Base-by-base conservation (phyloP, 1,139 yeast genomes). In the Magnusiomyces paraingens region DNA sequence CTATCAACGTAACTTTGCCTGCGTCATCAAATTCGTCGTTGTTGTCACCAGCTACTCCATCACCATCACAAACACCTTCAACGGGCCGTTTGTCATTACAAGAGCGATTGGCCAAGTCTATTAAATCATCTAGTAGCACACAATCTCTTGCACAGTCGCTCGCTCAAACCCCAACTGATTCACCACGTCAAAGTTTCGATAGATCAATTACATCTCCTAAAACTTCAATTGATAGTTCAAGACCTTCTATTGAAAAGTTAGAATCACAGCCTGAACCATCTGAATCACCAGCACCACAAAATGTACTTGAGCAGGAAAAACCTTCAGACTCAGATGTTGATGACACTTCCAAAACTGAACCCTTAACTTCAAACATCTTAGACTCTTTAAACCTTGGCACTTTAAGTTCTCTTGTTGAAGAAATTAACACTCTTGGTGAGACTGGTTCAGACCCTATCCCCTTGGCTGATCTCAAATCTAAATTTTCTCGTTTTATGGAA, bases 91-190 rank as follows among this genome's bases (percentile, higher is more conserved):
- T 85, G 47, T 79, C 94, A 0, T 72, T 87, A 62, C 91, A 88
- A 64, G 95, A 89, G 63, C 73, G 96, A 59, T 73, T 89, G 55
- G 94, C 94, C 1, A 70, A 83, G 61, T 96, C 96, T 1, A 90
- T 91, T 10, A 47, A 47, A 39, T 12, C 22, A 21, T 21, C 42
- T 2, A 26, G 32, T 26, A 26, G 32, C 32, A 26, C 32, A 4
- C 32, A 26, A 26, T 26, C 32, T 26, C 32, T 26, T 26, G 35
- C 44, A 18, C 20, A 45, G 1, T 43, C 55, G 5, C 50, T 47
- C 2, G 10, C 48, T 12, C 21, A 39, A n/a, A 22, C 32, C 11
- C n/a, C 46, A 1, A 39, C 49, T 36, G 12, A 15, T 38, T 52
- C 55, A 15, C 52, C 55, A 10, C 38, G 38, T 14, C 21, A 5